Conservation (phyloP, 164 flowering plant species). For the Liquidambar formosana region DNA sequence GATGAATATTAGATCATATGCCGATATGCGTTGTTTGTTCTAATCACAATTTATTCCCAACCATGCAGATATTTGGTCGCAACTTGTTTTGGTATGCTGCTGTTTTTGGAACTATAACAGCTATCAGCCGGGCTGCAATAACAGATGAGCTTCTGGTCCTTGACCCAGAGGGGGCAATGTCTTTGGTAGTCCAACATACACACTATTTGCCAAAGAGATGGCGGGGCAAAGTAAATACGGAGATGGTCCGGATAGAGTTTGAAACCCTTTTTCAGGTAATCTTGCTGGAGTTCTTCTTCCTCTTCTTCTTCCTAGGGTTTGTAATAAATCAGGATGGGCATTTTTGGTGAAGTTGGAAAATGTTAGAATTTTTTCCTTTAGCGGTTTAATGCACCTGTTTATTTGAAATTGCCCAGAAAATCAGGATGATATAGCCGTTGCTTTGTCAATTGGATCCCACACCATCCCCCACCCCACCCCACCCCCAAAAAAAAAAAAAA, state of each 20-base stretch:
- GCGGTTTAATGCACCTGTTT: background rate
- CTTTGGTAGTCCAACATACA: slow-evolving; percentile 83
- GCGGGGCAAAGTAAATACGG: slow-evolving; percentile 91
- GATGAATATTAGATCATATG: background rate
- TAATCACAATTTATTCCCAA: background rate
- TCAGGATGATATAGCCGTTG: background rate
- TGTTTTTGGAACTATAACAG: slow-evolving; percentile 93
- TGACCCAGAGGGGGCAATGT: slow-evolving; percentile 91
- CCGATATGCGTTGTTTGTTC: background rate
- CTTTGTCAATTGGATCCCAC: background rate
- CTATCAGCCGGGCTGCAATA: slow-evolving; percentile 85
- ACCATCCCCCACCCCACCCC: too few relatives aligned
- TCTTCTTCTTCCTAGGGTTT: background rate
- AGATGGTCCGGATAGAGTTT: slow-evolving; percentile 75
- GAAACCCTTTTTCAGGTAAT: slow-evolving; percentile 92
- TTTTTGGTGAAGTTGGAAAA: background rate
- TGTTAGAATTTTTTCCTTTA: background rate
- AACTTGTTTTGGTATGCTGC: slow-evolving; percentile 97
- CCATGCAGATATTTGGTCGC: slow-evolving; percentile 89
- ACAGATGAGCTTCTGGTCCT: slow-evolving; percentile 82
- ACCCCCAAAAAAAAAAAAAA: too few relatives aligned
- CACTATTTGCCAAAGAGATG: slow-evolving; percentile 97
- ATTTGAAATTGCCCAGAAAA: background rate
- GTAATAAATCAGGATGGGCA: background rate
- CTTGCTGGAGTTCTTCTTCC: background rate